Conservation (phyloP, 345 rosid genomes). For the Abelmoschus esculentus region DNA sequence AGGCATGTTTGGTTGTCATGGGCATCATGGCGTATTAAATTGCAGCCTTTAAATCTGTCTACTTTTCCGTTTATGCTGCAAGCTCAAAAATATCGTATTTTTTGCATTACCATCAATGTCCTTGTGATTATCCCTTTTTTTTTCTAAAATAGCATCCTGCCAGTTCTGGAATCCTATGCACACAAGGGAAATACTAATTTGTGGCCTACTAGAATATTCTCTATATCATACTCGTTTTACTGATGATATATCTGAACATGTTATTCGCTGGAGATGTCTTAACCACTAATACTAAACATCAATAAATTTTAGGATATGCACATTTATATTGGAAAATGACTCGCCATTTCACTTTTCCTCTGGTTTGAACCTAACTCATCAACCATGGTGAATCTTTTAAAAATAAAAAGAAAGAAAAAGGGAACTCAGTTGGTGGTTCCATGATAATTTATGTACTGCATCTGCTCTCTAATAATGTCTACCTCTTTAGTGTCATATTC, state of each 20-base stretch:
- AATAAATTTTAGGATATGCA: not conserved
- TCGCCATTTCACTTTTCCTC: not conserved
- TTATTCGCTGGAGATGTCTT: not conserved
- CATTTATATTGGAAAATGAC: not conserved
- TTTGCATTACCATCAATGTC: not conserved
- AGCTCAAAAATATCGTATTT: no score
- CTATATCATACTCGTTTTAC: not conserved
- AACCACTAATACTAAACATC: no score
- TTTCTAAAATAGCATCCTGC: not conserved
- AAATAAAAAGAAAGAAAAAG: not conserved
- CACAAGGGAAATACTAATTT: not conserved
- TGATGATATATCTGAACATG: not conserved
- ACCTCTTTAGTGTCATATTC: not conserved
- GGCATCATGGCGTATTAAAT: not conserved
- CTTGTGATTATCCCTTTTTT: not conserved
- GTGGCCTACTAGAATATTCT: not conserved
- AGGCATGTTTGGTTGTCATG: not conserved
- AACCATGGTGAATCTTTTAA: not conserved
- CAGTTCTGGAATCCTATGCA: not conserved
- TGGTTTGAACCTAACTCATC: not conserved
- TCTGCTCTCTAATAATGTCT: not conserved
- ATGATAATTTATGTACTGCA: not conserved
- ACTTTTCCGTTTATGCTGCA: not conserved
- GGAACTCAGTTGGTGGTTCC: not conserved
- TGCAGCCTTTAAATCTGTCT: not conserved